Evolutionary conservation across 306 rosid species (phyloP).

Genomic region (Prunus mira): DNA sequence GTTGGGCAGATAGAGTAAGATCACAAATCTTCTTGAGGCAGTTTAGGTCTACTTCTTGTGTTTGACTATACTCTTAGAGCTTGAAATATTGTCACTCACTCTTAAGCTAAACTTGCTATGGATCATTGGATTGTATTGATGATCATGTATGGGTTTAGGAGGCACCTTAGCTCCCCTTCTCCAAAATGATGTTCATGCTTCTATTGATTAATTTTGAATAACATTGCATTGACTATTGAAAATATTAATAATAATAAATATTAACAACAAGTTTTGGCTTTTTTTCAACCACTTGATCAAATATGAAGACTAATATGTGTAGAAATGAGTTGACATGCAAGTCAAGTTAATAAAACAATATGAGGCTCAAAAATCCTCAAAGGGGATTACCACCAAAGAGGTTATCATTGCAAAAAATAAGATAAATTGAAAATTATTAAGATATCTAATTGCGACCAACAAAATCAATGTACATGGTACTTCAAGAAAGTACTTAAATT

Average conservation of each 20-base stretch:
- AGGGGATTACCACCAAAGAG: not conserved
- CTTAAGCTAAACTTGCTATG: not conserved
- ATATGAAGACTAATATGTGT: not conserved
- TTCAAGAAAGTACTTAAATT: too few species aligned
- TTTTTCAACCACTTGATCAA: not conserved
- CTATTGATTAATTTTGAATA: not conserved
- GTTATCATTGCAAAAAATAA: not conserved
- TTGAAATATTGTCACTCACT: not conserved
- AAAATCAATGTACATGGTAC: too few species aligned
- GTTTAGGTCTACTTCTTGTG: not conserved
- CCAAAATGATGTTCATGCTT: not conserved
- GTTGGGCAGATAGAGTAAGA: too few species aligned
- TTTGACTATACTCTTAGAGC: not conserved
- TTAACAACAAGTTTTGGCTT: not conserved
- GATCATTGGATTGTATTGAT: not conserved
- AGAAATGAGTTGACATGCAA: not conserved
- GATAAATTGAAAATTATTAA: too few species aligned
- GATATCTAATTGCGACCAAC: too few species aligned
- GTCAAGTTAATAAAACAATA: not conserved
- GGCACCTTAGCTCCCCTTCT: too few species aligned
- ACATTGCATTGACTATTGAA: not conserved
- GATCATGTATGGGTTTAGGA: too few species aligned
- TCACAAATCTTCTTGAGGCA: not conserved
- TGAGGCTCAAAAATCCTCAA: not conserved
- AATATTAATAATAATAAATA: not conserved